Conservation (phyloP, 257 asterid genomes). For the Thymus mandschuricus region DNA sequence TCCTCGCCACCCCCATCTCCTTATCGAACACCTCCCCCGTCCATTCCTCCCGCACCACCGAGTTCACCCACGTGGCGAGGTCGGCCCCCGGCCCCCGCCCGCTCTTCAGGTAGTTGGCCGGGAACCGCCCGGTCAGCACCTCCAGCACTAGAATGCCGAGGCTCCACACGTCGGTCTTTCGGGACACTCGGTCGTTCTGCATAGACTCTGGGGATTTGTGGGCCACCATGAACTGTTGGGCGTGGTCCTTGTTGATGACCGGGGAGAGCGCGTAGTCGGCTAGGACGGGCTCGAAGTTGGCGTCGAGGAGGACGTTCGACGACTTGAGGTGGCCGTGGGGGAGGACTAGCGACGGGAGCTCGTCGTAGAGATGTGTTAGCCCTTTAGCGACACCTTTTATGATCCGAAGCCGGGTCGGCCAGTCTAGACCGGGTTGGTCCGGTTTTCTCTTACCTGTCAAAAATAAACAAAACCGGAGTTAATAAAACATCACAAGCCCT, state of each 20-base stretch:
- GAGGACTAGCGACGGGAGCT: conserved; percentile 43
- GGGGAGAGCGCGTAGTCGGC: conserved; percentile 59
- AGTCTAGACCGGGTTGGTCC: conserved; percentile 45
- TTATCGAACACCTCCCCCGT: conserved; percentile 71
- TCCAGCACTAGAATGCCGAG: conserved; percentile 70
- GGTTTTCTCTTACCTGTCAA: conserved; percentile 46
- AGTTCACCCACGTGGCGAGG: conserved; percentile 65
- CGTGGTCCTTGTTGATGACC: conserved; percentile 55
- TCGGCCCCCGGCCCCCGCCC: conserved; percentile 56
- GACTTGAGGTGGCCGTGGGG: conserved; percentile 85
- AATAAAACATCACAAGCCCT: too few relatives aligned
- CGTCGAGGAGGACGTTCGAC: conserved; percentile 58
- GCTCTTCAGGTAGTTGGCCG: conserved; percentile 53
- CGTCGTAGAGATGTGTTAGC: conserved; percentile 46
- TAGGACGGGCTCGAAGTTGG: conserved; percentile 43
- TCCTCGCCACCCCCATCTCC: conserved; percentile 44
- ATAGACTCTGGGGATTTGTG: conserved; percentile 63
- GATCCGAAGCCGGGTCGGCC: conserved; percentile 61
- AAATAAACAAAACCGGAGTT: too few relatives aligned
- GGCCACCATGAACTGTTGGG: conserved; percentile 69
- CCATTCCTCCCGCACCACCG: conserved; percentile 77
- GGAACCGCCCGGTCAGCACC: conserved; percentile 64
- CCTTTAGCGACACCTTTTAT: conserved; percentile 70
- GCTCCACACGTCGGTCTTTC: conserved; percentile 74
- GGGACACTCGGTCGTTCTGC: conserved; percentile 34